Conservation (phyloP, 129 eudicot genomes). For the Pittosporum tobira region DNA sequence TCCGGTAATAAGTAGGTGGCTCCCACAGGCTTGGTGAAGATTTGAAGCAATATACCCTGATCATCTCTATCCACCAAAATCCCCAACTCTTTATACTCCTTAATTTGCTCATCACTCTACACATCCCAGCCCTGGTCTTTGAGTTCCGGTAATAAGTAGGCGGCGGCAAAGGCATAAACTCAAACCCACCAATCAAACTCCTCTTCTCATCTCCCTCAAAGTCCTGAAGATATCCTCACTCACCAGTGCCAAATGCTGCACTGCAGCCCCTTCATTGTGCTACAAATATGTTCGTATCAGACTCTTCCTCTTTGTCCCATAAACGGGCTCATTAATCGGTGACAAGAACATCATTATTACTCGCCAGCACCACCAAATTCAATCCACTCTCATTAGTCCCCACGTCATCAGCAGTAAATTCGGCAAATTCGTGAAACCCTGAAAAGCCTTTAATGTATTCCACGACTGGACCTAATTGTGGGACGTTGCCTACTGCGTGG, state of each 20-base stretch:
- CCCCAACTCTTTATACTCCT: slow-evolving; percentile 20
- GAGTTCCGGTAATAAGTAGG: no score
- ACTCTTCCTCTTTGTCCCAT: slow-evolving; percentile 20
- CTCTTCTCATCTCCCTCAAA: slow-evolving; percentile 19
- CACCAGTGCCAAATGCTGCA: slow-evolving; percentile 12
- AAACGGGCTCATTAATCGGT: slow-evolving; percentile 14
- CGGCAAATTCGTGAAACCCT: slow-evolving; percentile 23
- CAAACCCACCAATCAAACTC: neutral
- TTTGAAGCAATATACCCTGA: slow-evolving; percentile 22
- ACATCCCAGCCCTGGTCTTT: no score
- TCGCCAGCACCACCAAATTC: slow-evolving; percentile 39
- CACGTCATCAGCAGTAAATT: slow-evolving; percentile 20
- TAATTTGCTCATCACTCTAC: no score
- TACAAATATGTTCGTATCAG: no score
- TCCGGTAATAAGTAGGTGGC: neutral
- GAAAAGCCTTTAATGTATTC: slow-evolving; percentile 45
- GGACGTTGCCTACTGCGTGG: slow-evolving; percentile 66
- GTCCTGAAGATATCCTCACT: slow-evolving; percentile 19
- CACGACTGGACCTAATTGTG: slow-evolving; percentile 38
- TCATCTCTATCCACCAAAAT: slow-evolving; percentile 21
- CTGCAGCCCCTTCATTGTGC: slow-evolving; percentile 13
- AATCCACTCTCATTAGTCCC: slow-evolving; percentile 25
- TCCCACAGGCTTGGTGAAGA: slow-evolving; percentile 23
- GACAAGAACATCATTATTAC: slow-evolving; percentile 16
- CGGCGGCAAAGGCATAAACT: slow-evolving; percentile 21